phyloP scores from a whole-genome alignment of 768 basidiomycete species.

The Pleurotus pulmonarius region DNA sequence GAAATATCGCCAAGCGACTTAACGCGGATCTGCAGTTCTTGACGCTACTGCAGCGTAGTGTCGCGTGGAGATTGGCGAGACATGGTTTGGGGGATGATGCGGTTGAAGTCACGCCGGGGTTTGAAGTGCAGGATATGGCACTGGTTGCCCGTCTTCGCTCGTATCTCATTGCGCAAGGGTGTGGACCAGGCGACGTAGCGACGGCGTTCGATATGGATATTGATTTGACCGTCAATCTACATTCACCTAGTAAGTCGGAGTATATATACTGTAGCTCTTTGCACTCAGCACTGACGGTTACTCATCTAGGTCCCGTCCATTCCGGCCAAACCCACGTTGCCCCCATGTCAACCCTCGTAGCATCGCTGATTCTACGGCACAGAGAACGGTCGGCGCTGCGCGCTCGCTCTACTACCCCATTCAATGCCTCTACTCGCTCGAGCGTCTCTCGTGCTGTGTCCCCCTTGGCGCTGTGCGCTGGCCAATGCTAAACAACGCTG shows the following conservation, averaged over 20 bases:
- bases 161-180: slow-evolving; percentile 8
- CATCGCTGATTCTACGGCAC: slow-evolving; percentile 9
- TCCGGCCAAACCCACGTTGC: not conserved
- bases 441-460: not conserved
- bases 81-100: not conserved
- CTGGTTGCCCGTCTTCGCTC: slow-evolving; percentile 9
- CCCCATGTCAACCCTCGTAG: slow-evolving; percentile 12
- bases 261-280: not conserved
- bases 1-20: not conserved
- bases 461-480: slow-evolving; percentile 2
- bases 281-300: not conserved
- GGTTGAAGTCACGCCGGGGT: not conserved
- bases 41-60: slow-evolving; percentile 8
- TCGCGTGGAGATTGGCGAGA: slow-evolving; percentile 7
- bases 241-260: not conserved
- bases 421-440: not conserved
- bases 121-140: slow-evolving; percentile 11
- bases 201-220: not conserved
- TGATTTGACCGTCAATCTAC: slow-evolving; percentile 1
- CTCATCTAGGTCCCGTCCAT: not conserved
- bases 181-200: not conserved
- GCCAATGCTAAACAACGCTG: not conserved
- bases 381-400: slow-evolving; percentile 10
- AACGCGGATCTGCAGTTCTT: slow-evolving; percentile 9
- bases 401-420: not conserved